Conservation (phyloP, 1,139 yeast species). For the Candida neerlandica region DNA sequence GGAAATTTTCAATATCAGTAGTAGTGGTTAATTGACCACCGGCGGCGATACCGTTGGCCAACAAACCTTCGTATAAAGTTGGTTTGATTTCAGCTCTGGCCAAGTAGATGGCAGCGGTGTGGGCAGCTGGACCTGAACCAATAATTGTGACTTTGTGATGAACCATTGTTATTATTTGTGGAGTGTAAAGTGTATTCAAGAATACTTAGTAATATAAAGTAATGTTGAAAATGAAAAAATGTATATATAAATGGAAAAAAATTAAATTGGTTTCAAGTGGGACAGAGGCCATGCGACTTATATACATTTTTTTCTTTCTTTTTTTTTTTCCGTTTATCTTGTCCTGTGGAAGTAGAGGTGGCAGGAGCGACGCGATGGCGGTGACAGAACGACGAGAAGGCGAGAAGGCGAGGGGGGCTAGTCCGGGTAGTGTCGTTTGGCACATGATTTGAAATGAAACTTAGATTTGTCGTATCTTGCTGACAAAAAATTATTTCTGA, state of each 20-base stretch:
- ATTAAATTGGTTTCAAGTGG: background rate
- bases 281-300: no score
- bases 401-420: background rate
- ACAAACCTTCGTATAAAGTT: conserved; percentile 89
- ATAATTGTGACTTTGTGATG: conserved; percentile 90
- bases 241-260: background rate
- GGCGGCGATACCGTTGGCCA: conserved; percentile 98
- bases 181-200: background rate
- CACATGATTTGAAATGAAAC: background rate
- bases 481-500: background rate
- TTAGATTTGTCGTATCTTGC: background rate
- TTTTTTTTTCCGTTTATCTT: background rate
- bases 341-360: no score
- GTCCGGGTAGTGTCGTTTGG: background rate
- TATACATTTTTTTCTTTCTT: background rate
- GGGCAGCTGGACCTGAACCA: conserved; percentile 99
- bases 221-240: background rate
- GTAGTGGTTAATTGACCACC: conserved; percentile 99
- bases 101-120: conserved; percentile 96
- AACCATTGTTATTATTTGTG: conserved; percentile 49
- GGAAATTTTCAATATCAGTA: conserved; percentile 96
- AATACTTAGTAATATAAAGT: background rate
- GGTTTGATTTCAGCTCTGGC: conserved; percentile 97
- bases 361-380: no score
- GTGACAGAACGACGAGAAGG: no score